Evolutionary conservation across 2,329 filamentous ascomycete species (phyloP), one percentile per base, ranked within the genome.

Genomic region (Rhynchosporium graminicola): DNA sequence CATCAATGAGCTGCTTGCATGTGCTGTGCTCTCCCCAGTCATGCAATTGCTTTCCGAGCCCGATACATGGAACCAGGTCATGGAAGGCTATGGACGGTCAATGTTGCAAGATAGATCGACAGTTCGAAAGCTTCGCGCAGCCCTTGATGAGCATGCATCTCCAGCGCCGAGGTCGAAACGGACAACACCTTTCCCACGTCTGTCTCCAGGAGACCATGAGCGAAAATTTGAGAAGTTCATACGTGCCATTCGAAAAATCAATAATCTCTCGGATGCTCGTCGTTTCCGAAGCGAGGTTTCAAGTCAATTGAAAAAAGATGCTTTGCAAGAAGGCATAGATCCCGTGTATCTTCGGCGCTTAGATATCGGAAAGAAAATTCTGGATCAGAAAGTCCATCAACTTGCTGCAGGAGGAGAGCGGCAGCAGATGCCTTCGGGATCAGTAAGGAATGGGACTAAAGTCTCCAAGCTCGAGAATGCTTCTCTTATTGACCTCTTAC

Each of bases 61-160:
- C 1, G 96, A 99, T 77, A 96, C 90, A 8, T 99, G 94, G 94
- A 98, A 99, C 72, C 93, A 97, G 75, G 77, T 97, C 63, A 92
- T 98, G 82, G 94, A 98, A 76, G 93, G 88, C 61, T 92, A 89
- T 76, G 90, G 92, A 20, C 87, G 91, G 56, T 89, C 89, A 31
- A 89, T 96, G 79, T 82, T 99, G 47, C 95, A 98, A 75, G 96
- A 99, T 74, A 87, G 96, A 43, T 98, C 96, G 66, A 97, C 93
- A 0, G 94, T 99, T 45, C 88, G 91, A 61, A 96, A 92, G 75
- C 83, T 99, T 59, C 87, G 95, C 60, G 94, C 92, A 45, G 95
- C 94, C 8, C 80, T 99, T 56, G 95, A 99, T 75, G 87, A 98
- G 74, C 95, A 99, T 79, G 91, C 95, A 3, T 92, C 91, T 1